A percentile compares a stretch with the other conserved stretches of the same genome.
phyloP scores from a whole-genome alignment of 2,329 filamentous ascomycete species.

The Amphichorda felina region DNA sequence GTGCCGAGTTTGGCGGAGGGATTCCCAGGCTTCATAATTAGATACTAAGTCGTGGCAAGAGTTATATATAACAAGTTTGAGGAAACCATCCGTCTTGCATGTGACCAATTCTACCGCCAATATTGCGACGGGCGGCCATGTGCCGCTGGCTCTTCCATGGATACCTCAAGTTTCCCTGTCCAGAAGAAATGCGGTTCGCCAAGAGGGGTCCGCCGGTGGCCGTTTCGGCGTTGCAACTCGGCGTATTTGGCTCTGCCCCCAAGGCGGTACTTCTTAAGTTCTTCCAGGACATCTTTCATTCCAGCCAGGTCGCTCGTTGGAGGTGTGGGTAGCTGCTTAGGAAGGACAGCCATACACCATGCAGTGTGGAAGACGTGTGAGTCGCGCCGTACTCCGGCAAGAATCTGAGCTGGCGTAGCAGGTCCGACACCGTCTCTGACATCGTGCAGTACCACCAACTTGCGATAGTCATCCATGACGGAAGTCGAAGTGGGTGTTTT shows the following conservation, averaged over 20 bases:
- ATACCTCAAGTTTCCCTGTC: slow-evolving; percentile 25
- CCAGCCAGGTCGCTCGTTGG: slow-evolving; percentile 13
- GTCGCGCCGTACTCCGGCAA: slow-evolving; percentile 33
- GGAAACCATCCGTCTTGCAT: too few species aligned
- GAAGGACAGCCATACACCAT: slow-evolving; percentile 37
- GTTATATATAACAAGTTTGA: neutral
- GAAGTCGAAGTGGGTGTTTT: slow-evolving; percentile 16
- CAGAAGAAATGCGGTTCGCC: slow-evolving; percentile 23
- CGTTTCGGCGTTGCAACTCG: slow-evolving; percentile 7
- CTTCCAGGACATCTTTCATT: slow-evolving; percentile 32
- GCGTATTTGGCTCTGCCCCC: slow-evolving; percentile 16
- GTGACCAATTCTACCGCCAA: slow-evolving; percentile 3
- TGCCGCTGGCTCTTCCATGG: slow-evolving; percentile 3
- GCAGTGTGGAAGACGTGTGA: slow-evolving; percentile 36
- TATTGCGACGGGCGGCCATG: slow-evolving; percentile 1
- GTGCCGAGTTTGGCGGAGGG: neutral
- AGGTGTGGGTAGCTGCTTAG: slow-evolving; percentile 16
- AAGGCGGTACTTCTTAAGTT: slow-evolving; percentile 25
- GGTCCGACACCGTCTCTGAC: slow-evolving; percentile 28
- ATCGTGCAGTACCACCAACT: slow-evolving; percentile 22
- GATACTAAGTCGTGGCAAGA: neutral
- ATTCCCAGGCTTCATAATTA: neutral
- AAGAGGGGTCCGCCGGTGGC: slow-evolving; percentile 4
- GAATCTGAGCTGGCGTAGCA: slow-evolving; percentile 34
- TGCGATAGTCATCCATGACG: slow-evolving; percentile 35